Evolutionary conservation across 192 early-diverging fungal genomes (phyloP).

Genomic region (Phycomyces nitens): DNA sequence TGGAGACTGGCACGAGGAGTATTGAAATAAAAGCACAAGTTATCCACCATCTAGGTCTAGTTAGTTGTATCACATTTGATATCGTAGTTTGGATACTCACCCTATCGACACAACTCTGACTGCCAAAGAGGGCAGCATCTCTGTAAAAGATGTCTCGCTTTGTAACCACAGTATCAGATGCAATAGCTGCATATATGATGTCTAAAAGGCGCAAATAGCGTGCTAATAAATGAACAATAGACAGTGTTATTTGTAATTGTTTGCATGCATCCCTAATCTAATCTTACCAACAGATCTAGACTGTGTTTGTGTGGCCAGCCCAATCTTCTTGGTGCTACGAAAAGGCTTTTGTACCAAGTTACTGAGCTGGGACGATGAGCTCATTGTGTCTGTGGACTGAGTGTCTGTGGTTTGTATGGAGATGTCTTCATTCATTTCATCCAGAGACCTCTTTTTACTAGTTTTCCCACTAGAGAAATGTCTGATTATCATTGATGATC

Average conservation of each 20-base stretch:
- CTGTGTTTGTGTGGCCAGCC: no score
- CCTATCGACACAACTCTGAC: constrained; percentile 15
- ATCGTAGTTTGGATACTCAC: constrained; percentile 3
- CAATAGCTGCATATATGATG: constrained; percentile 29
- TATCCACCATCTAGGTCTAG: constrained; percentile 25
- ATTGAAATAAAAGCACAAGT: constrained; percentile 20
- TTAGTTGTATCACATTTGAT: not conserved
- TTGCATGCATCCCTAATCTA: not conserved
- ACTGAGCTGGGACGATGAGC: no score
- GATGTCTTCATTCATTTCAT: not conserved
- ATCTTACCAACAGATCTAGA: no score
- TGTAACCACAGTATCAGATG: constrained; percentile 22
- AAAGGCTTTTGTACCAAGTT: no score
- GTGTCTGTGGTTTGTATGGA: not conserved
- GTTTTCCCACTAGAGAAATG: not conserved
- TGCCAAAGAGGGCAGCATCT: constrained; percentile 25
- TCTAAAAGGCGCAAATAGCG: constrained; percentile 27
- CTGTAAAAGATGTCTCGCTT: constrained; percentile 34
- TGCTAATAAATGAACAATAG: constrained; percentile 7
- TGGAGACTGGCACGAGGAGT: constrained; percentile 21
- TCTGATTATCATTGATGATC: no score
- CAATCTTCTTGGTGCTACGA: no score
- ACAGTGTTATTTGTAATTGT: not conserved
- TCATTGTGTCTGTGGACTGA: no score
- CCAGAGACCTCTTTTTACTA: not conserved